phyloP scores from a whole-genome alignment of 2,329 filamentous ascomycete species.

The Davidsoniella virescens region DNA sequence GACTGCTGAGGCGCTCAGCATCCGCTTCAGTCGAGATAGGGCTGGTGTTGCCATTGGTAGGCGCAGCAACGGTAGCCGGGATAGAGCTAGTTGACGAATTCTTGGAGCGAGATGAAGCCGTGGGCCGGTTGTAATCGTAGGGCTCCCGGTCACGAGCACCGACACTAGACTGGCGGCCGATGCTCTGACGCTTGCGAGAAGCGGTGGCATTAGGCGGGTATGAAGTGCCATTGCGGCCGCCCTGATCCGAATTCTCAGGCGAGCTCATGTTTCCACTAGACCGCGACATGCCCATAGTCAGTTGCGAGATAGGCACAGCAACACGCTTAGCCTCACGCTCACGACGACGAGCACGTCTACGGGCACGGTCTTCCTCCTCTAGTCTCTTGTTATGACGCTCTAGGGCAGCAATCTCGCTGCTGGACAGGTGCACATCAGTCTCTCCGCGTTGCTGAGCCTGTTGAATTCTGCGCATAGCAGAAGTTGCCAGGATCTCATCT shows the following conservation, averaged over 20 bases:
- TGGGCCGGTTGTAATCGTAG: constrained; percentile 3
- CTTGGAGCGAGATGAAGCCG: constrained; percentile 7
- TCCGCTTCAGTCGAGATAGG: constrained; percentile 7
- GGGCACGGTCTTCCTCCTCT: constrained; percentile 28
- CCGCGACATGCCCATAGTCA: constrained; percentile 17
- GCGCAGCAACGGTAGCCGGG: constrained; percentile 5
- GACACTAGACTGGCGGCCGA: constrained; percentile 8
- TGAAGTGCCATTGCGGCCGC: neutral
- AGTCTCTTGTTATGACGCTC: constrained; percentile 50
- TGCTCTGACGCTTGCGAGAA: constrained; percentile 3
- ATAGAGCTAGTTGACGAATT: neutral
- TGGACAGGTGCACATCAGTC: constrained; percentile 62
- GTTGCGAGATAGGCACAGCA: constrained; percentile 35
- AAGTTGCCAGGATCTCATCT: constrained; percentile 62
- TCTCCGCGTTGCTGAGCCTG: constrained; percentile 61
- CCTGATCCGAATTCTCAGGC: constrained; percentile 5
- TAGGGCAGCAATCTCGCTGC: constrained; percentile 66
- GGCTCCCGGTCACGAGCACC: constrained; percentile 10
- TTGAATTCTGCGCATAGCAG: constrained; percentile 64
- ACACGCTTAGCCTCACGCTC: constrained; percentile 29
- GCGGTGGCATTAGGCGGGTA: constrained; percentile 10
- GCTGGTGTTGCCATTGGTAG: constrained; percentile 5
- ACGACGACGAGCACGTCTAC: constrained; percentile 15
- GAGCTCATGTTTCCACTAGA: constrained; percentile 1
- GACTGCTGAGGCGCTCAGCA: constrained; percentile 1